A percentile compares a stretch with the other conserved stretches of the same genome.
Evolutionary conservation across 1,139 yeast genomes (phyloP).

Genomic region (Dujonia santamariae): DNA sequence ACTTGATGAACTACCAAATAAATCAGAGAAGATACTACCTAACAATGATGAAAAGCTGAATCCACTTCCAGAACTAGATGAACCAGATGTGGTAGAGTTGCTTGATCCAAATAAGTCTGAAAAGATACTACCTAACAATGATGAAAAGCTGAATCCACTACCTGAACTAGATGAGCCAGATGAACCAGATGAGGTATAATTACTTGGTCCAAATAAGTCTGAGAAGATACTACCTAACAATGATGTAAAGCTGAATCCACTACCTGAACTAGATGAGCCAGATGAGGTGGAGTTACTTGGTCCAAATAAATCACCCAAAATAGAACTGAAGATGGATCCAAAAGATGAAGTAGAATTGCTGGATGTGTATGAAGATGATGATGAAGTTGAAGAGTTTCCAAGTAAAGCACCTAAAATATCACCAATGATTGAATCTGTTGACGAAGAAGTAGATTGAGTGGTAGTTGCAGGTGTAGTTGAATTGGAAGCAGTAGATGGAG

Average conservation of each 20-base stretch:
- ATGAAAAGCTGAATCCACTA: constrained; percentile 10
- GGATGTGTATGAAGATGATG: constrained; percentile 13
- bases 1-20: constrained; percentile 8
- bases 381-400: constrained; percentile 12
- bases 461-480: constrained; percentile 6
- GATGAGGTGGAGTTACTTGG: constrained; percentile 10
- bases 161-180: constrained; percentile 2
- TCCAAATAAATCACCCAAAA: constrained; percentile 12
- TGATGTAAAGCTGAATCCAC: constrained; percentile 8
- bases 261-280: constrained; percentile 1
- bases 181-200: constrained; percentile 2
- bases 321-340: constrained; percentile 9
- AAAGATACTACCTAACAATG: constrained; percentile 2
- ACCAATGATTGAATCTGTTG: constrained; percentile 10
- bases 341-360: constrained; percentile 12
- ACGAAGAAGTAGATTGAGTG: constrained; percentile 6
- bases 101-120: constrained; percentile 12
- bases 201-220: constrained; percentile 9
- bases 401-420: constrained; percentile 10
- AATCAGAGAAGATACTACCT: constrained; percentile 8
- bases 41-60: constrained; percentile 9
- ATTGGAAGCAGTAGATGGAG: constrained; percentile 9
- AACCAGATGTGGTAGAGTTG: constrained; percentile 8
- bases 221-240: constrained; percentile 8
- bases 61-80: constrained; percentile 8